phyloP scores from a whole-genome alignment of 1,284 basidiomycete genomes.

The Papiliotrema flavescens region DNA sequence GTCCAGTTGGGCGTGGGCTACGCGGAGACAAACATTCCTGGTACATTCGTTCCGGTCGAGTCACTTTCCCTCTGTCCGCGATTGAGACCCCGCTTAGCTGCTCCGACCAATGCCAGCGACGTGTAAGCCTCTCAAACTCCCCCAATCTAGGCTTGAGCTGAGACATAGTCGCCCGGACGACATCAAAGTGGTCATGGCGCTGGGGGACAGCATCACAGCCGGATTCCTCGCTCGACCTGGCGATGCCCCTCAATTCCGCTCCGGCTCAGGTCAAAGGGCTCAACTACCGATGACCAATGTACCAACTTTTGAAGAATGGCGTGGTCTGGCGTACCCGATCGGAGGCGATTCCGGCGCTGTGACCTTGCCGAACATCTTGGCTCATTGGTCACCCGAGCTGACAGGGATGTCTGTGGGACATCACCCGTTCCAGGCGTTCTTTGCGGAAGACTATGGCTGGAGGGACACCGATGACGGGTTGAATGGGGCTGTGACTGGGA shows the following conservation, averaged over 20 bases:
- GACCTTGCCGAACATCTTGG: slow-evolving; percentile 40
- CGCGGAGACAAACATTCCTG: slow-evolving; percentile 3
- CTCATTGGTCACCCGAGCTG: slow-evolving; percentile 21
- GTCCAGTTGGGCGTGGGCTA: too few species aligned
- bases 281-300: not conserved
- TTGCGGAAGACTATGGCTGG: slow-evolving; percentile 15
- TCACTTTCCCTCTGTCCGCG: slow-evolving; percentile 20
- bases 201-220: slow-evolving; percentile 50
- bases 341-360: slow-evolving; percentile 42
- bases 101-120: slow-evolving; percentile 17
- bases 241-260: not conserved
- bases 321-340: slow-evolving; percentile 46
- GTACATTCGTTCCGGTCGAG: slow-evolving; percentile 22
- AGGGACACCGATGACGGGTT: slow-evolving; percentile 12
- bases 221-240: slow-evolving; percentile 36
- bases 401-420: slow-evolving; percentile 27
- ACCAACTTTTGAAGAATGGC: slow-evolving; percentile 37
- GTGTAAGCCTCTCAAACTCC: slow-evolving; percentile 19
- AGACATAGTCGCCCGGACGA: slow-evolving; percentile 43
- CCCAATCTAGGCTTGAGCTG: not conserved
- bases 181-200: slow-evolving; percentile 44
- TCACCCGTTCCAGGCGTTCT: slow-evolving; percentile 16
- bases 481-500: slow-evolving; percentile 41
- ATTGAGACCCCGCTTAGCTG: slow-evolving; percentile 4
- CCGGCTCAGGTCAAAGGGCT: not conserved